A percentile compares a stretch with the other conserved stretches of the same genome.
Evolutionary conservation across 768 basidiomycete species (phyloP).

Genomic region (Panus rudis): DNA sequence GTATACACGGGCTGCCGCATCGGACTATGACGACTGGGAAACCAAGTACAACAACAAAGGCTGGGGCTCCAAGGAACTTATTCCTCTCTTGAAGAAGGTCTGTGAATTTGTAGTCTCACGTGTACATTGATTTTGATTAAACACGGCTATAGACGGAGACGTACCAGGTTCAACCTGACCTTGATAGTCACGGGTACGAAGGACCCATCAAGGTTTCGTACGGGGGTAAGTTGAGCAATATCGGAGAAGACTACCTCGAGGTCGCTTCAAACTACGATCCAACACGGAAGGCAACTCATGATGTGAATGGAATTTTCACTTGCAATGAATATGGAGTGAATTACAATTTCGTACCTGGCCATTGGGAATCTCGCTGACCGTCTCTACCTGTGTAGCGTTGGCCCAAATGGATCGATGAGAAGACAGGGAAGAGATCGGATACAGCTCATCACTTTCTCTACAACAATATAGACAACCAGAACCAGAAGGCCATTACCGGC

Average conservation of each 20-base stretch:
- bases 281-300: slow-evolving; percentile 35
- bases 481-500: slow-evolving; percentile 26
- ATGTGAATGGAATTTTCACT: slow-evolving; percentile 39
- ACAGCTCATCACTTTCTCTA: slow-evolving; percentile 37
- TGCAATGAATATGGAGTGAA: slow-evolving; percentile 41
- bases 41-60: slow-evolving; percentile 40
- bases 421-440: slow-evolving; percentile 51
- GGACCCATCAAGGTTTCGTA: slow-evolving; percentile 33
- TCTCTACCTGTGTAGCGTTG: not conserved
- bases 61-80: slow-evolving; percentile 48
- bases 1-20: slow-evolving; percentile 49
- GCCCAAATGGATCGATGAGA: slow-evolving; percentile 38
- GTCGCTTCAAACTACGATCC: slow-evolving; percentile 42
- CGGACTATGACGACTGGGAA: slow-evolving; percentile 59
- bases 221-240: slow-evolving; percentile 30
- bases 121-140: slow-evolving; percentile 2
- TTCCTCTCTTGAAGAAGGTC: slow-evolving; percentile 45
- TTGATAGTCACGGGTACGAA: slow-evolving; percentile 29
- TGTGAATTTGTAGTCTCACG: not conserved
- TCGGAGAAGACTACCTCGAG: slow-evolving; percentile 40
- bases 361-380: not conserved
- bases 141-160: slow-evolving; percentile 26
- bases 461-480: slow-evolving; percentile 22
- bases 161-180: slow-evolving; percentile 22
- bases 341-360: not conserved